Evolutionary conservation across 164 flowering plant species (phyloP).

Genomic region (Chimonanthus praecox): DNA sequence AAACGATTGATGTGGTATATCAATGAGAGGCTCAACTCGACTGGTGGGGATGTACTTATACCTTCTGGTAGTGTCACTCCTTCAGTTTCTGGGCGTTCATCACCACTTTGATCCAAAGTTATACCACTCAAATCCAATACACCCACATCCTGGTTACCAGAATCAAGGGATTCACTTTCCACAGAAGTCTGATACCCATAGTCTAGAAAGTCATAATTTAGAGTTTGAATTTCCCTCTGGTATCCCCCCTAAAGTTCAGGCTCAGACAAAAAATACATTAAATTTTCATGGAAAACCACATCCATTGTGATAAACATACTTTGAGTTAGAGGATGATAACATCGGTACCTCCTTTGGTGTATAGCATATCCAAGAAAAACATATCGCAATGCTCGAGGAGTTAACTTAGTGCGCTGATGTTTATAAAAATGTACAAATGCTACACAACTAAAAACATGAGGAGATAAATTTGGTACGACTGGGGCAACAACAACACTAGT

Average conservation of each 20-base stretch:
- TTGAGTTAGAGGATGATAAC: slow-evolving; percentile 11
- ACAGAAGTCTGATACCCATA: too few species aligned
- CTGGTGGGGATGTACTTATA: too few species aligned
- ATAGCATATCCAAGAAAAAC: slow-evolving; percentile 4
- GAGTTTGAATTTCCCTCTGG: slow-evolving; percentile 7
- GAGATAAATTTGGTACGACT: not conserved
- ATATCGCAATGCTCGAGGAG: slow-evolving; percentile 2
- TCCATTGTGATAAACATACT: slow-evolving; percentile 11
- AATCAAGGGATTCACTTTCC: not conserved
- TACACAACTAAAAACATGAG: slow-evolving; percentile 5
- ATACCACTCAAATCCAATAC: too few species aligned
- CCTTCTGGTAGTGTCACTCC: not conserved
- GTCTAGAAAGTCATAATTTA: slow-evolving; percentile 3
- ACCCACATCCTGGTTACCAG: too few species aligned
- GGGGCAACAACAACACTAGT: not conserved
- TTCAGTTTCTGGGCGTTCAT: not conserved
- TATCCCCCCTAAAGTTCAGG: slow-evolving; percentile 14
- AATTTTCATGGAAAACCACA: slow-evolving; percentile 8
- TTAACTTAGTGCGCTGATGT: slow-evolving; percentile 2
- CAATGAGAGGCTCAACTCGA: not conserved
- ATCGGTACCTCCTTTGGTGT: slow-evolving; percentile 12
- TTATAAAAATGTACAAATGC: slow-evolving; percentile 10
- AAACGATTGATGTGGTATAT: not conserved
- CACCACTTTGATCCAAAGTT: not conserved
- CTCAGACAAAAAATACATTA: slow-evolving; percentile 11